phyloP scores from a whole-genome alignment of 441 rosid species.

The Raphanus hybrid region DNA sequence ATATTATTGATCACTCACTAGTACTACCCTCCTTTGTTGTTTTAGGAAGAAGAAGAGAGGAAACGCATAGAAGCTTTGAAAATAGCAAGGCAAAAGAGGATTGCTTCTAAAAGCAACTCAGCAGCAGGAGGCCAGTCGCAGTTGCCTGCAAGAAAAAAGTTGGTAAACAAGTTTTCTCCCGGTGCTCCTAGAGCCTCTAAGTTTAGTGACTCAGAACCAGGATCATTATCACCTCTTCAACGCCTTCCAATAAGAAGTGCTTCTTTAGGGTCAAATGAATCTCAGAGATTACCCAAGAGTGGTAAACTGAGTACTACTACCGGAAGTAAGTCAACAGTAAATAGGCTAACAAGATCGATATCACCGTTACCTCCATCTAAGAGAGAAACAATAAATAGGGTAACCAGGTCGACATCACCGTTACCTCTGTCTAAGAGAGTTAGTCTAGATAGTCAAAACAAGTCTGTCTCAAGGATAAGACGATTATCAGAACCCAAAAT shows the following conservation, averaged over 20 bases:
- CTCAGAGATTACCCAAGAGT: constrained; percentile 37
- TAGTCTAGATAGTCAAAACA: constrained; percentile 55
- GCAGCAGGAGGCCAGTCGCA: constrained; percentile 51
- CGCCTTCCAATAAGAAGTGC: constrained; percentile 56
- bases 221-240: constrained; percentile 77
- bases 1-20: background rate
- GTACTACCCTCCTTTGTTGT: constrained; percentile 17
- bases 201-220: constrained; percentile 85
- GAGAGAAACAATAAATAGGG: constrained; percentile 63
- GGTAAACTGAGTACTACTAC: constrained; percentile 58
- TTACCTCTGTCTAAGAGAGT: constrained; percentile 65
- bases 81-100: constrained; percentile 91
- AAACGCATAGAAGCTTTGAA: constrained; percentile 86
- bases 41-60: constrained; percentile 81
- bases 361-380: constrained; percentile 69
- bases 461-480: constrained; percentile 72
- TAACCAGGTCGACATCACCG: constrained; percentile 71
- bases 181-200: constrained; percentile 58
- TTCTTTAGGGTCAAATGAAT: constrained; percentile 58
- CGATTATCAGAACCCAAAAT: constrained; percentile 90
- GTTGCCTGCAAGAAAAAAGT: constrained; percentile 51
- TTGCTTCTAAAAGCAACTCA: constrained; percentile 76
- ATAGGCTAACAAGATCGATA: constrained; percentile 68
- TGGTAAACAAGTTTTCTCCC: constrained; percentile 73
- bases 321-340: constrained; percentile 61